These are phyloP conservation scores for Cynara cardunculus DNA, from an alignment of 129 eudicot genomes.

Conservation along the genomic window DNA sequence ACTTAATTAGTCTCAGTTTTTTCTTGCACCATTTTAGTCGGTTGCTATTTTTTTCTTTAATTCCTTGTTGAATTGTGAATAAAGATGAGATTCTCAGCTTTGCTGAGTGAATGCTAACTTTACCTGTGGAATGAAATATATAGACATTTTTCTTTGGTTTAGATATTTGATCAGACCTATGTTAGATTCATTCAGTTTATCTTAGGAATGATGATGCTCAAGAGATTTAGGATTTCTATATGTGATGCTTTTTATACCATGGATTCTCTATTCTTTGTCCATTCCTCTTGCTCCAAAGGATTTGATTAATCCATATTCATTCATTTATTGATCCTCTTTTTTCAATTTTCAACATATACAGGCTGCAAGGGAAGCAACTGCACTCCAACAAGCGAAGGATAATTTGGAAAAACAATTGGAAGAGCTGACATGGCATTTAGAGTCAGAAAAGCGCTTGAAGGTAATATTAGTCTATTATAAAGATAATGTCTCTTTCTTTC, in stretches of 20 bases:
- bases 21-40: neutral
- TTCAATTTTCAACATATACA: conserved; percentile 23
- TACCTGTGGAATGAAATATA: neutral
- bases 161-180: neutral
- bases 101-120: neutral
- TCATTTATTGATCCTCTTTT: neutral
- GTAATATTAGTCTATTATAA: conserved; percentile 35
- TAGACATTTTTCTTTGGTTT: neutral
- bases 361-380: conserved; percentile 91
- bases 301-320: neutral
- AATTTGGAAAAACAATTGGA: conserved; percentile 88
- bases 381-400: conserved; percentile 88
- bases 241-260: neutral
- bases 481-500: neutral
- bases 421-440: conserved; percentile 76
- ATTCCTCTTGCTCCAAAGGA: neutral
- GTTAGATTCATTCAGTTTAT: neutral
- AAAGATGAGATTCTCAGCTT: neutral
- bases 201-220: neutral
- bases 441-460: conserved; percentile 83
- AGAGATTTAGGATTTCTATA: neutral
- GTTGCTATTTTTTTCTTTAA: neutral
- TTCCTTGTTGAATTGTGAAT: neutral
- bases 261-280: neutral
- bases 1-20: neutral